Conservation (phyloP, 495 filamentous ascomycete species). For the Penicillium mononematosum region DNA sequence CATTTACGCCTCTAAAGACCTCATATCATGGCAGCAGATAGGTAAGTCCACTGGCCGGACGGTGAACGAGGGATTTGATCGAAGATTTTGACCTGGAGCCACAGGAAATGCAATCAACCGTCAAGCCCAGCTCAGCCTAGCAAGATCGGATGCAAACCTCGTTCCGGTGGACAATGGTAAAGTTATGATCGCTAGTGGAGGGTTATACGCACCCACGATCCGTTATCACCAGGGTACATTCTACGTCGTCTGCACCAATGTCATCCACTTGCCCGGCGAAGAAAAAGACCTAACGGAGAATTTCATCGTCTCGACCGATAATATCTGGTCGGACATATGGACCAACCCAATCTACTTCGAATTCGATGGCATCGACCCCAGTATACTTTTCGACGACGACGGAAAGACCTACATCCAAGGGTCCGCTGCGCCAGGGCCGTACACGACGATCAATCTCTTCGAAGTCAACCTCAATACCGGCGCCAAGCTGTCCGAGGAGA, state of each 20-base stretch:
- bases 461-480: conserved; percentile 26
- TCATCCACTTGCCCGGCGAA: conserved; percentile 9
- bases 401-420: conserved; percentile 25
- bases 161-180: conserved; percentile 3
- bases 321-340: conserved; percentile 28
- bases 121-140: neutral
- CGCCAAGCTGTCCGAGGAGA: conserved; percentile 17
- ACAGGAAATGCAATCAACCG: conserved; percentile 3
- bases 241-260: conserved; percentile 42
- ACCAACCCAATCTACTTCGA: conserved; percentile 32
- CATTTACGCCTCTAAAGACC: conserved; percentile 30
- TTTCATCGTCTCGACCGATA: conserved; percentile 28
- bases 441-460: conserved; percentile 24
- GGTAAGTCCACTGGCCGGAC: neutral
- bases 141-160: neutral
- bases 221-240: conserved; percentile 33
- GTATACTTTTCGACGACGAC: conserved; percentile 28
- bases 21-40: conserved; percentile 19
- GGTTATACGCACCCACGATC: conserved; percentile 29
- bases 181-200: conserved; percentile 18
- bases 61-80: neutral
- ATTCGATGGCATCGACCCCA: conserved; percentile 32
- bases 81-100: too few species aligned
- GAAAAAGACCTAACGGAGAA: conserved; percentile 21
- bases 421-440: conserved; percentile 4